Evolutionary conservation across 345 rosid species (phyloP).

Genomic region (Acer negundo): DNA sequence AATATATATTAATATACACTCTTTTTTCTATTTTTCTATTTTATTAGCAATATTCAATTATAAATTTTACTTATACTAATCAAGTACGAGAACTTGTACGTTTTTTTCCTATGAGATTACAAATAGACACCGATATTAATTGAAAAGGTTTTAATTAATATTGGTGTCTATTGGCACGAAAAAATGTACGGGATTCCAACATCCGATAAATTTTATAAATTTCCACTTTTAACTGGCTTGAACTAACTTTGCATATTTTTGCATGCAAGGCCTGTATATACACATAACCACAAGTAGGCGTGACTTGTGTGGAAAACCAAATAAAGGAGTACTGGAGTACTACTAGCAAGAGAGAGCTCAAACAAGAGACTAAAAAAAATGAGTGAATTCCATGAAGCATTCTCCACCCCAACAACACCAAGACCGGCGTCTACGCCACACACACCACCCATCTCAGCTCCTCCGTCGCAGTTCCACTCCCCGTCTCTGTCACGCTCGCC

Average conservation of each 20-base stretch:
- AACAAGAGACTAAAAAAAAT: slow-evolving; percentile 14
- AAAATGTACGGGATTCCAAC: too few relatives aligned
- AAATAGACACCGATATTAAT: too few relatives aligned
- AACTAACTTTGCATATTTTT: background rate
- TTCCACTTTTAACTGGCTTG: too few relatives aligned
- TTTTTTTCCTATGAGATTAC: too few relatives aligned
- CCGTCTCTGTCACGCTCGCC: slow-evolving; percentile 73
- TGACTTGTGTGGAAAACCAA: background rate
- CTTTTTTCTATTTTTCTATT: background rate
- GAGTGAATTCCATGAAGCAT: slow-evolving; percentile 33
- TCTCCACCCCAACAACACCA: slow-evolving; percentile 42
- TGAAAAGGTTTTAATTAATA: too few relatives aligned
- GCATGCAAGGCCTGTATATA: background rate
- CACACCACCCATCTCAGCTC: slow-evolving; percentile 58
- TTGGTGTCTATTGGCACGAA: too few relatives aligned
- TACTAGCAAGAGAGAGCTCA: background rate
- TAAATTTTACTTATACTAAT: background rate
- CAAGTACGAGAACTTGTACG: too few relatives aligned
- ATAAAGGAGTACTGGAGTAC: too few relatives aligned
- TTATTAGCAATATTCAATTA: background rate
- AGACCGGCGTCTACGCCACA: slow-evolving; percentile 29
- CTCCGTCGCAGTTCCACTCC: slow-evolving; percentile 73
- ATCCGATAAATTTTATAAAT: too few relatives aligned
- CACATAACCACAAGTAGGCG: background rate
- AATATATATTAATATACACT: too few relatives aligned